Evolutionary conservation across 495 filamentous ascomycete species (phyloP), one percentile per base, ranked within the genome.

Genomic region (Neurospora sp.): DNA sequence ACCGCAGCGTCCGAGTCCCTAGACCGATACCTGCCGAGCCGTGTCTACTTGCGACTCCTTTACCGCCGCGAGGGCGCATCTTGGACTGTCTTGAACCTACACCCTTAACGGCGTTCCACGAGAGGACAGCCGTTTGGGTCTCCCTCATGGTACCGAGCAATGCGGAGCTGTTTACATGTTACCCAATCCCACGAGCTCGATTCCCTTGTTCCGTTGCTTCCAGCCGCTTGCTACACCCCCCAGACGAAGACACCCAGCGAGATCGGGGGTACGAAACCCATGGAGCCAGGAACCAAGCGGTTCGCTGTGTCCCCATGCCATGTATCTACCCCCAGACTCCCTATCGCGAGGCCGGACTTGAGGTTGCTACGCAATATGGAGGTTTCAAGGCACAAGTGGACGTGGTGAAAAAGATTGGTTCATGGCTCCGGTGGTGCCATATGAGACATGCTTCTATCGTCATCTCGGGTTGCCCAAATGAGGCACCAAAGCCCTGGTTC

Each of bases 11-110:
- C 14, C 14, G 27, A 65, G 53, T 37, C 27, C 27, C 38, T 75
- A 65, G 72, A 69, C 74, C 74, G 72, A 71, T 69, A 69, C 74
- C 72, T 73, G 72, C 74, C 72, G 74, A 75, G 39, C 53, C 18
- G 27, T 65, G 53, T 65, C 53, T 65, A 37, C 53, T 65, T 35
- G 53, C 48, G 48, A 61, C 22, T 61, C 48, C 8, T 59, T 61
- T 61, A 61, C 53, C 53, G 53, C 53, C 27, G 27, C 20, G 53
- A 35, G 53, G 53, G 53, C 53, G 53, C 27, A 65, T 61, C 53
- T 61, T 31, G 53, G 27, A 35, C 53, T 61, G 53, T 61, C 22
- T 61, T 6, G 22, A 48, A 35, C 22, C 22, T 61, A 61, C 53
- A 61, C 53, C 53, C 53, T 65, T 14, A 65, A 65, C 53, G 53